Base-by-base conservation (phyloP, 495 filamentous ascomycete species). In the Daldinia childiae region DNA sequence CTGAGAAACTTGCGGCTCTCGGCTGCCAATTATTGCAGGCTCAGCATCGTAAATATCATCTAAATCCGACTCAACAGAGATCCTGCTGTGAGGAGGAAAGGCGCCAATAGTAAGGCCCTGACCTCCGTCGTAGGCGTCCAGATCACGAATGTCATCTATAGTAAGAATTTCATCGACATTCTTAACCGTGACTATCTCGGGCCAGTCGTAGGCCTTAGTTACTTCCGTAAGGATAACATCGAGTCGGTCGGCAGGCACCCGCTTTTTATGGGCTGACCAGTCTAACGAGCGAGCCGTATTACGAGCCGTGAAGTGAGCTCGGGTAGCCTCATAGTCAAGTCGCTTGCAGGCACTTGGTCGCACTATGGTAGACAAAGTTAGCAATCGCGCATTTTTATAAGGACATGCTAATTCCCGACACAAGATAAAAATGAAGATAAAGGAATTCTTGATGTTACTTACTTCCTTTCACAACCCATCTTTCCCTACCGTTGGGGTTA, bases 261-360 rank as follows among this genome's bases (percentile, higher is more conserved):
- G 58, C 58, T 50, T 61, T 15, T 29, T 50, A 12, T 29, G 24
- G 26, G 27, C 5, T 7, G 41, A 32, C 26, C 43, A 34, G 1
- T 17, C 39, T 2, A 27, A 32, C 12, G 58, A 19, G n/a, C 17
- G 1, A 15, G 26, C 1, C 0, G 58, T 21, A 15, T 36, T 39
- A 3, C 58, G 58, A 19, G 9, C 12, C 58, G 19, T 32, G 9
- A 36, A 50, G 17, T 61, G 58, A 14, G 58, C 41, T 8, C 15
- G 41, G 7, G 39, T 48, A 30, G 27, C 27, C 17, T 61, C 58
- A n/a, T 51, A 61, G 58, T 61, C 58, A 8, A 61, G 2, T 45
- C 58, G 11, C 4, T 15, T 50, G 14, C 45, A 50, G 3, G 15
- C 39, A 39, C 29, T 5, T 1, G 36, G 41, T 15, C 24, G 26